Evolutionary conservation across 176 grass and related monocot species (phyloP).

Genomic region (Microstegium vimineum): DNA sequence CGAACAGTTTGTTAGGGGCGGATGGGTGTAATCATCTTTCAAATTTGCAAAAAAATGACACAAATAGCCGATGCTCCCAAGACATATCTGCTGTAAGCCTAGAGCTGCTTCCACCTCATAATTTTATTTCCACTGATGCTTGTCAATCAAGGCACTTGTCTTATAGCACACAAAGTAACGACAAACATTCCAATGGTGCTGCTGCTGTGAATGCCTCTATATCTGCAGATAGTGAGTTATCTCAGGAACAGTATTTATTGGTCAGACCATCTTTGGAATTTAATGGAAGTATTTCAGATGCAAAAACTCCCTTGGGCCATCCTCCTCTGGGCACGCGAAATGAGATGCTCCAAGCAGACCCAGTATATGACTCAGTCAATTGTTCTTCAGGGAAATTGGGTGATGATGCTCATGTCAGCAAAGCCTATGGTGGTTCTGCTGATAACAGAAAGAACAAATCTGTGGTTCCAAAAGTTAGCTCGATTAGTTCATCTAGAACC

Average conservation of each 20-base stretch:
- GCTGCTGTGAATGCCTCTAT: background rate
- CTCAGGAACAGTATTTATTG: slow-evolving; percentile 33
- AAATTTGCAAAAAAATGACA: slow-evolving; percentile 14
- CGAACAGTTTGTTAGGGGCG: background rate
- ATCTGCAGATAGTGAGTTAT: slow-evolving; percentile 16
- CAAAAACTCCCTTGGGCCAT: slow-evolving; percentile 24
- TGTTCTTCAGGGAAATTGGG: slow-evolving; percentile 27
- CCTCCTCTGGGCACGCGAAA: slow-evolving; percentile 1
- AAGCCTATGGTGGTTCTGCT: slow-evolving; percentile 13
- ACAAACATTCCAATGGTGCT: slow-evolving; percentile 13
- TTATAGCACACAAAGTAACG: slow-evolving; percentile 25
- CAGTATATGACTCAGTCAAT: background rate
- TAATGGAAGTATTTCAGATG: slow-evolving; percentile 10
- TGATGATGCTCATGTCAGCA: background rate
- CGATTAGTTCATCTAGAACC: slow-evolving; percentile 20
- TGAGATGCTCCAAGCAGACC: background rate
- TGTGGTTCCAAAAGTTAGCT: background rate
- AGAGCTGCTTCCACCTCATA: slow-evolving; percentile 25
- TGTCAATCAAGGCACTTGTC: slow-evolving; percentile 14
- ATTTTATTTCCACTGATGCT: slow-evolving; percentile 19
- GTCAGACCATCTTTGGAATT: slow-evolving; percentile 19
- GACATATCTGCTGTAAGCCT: background rate
- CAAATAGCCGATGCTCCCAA: slow-evolving; percentile 20
- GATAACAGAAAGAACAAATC: background rate
- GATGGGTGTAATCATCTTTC: slow-evolving; percentile 1